Base-by-base conservation (phyloP, 306 rosid species). In the Lathyrus tuberosus region DNA sequence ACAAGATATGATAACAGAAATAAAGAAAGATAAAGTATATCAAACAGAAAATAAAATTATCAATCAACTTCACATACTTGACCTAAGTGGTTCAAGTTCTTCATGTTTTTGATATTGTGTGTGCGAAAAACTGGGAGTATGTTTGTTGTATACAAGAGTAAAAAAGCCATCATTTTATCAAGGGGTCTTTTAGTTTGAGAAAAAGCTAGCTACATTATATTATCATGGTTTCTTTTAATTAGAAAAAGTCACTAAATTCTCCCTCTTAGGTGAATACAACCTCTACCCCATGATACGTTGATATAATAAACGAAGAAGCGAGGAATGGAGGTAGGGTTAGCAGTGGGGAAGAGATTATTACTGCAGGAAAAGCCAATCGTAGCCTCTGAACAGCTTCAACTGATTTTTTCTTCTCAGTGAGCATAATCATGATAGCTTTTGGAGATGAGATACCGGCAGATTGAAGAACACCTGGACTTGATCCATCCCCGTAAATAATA, bases 391-490 rank as follows among this genome's bases (percentile, higher is more conserved):
- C 95, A 57, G 97, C 91, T 66, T 91, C 96, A 44, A 72, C 35
- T 61, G 96, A 76, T 76, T 70, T 85, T 71, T 76, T 51, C 79
- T 82, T 89, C 26, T 81, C 90, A 5, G 89, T 84, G 80, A 87
- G 88, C 97, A 95, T 89, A 77, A 95, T 82, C 97, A 95, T 87
- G 54, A 95, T 88, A 80, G 97, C 99, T 84, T 95, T 95, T 5
- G 99, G 99, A 37, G 89, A 91, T 47, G 82, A 59, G 77, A 95
- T 86, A 69, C 99, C 99, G 9, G 99, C 99, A 73, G 99, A 88
- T 44, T 87, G 87, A 73, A 95, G 87, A 79, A 95, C 99, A 11
- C 85, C 80, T 18, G 97, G 87, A 42, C 95, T 82, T 10, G 99
- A 95, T 71, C 99, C 99, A 60, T 95, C 99, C 72, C 99, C 99